phyloP scores from a whole-genome alignment of 768 basidiomycete genomes.

The Dentipellis fragilis region DNA sequence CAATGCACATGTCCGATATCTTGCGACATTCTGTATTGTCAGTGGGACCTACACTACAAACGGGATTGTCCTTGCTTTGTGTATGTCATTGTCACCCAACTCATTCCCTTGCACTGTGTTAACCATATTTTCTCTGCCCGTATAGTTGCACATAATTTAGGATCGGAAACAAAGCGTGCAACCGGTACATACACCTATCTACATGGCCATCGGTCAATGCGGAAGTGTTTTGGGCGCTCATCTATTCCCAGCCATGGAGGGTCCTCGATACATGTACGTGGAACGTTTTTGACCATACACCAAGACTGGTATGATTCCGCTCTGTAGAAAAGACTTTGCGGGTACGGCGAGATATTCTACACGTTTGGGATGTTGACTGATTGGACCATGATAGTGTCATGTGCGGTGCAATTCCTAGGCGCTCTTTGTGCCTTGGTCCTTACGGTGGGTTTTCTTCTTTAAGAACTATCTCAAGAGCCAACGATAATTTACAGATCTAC shows the following conservation, averaged over 20 bases:
- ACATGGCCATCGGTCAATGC: slow-evolving; percentile 74
- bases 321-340: slow-evolving; percentile 46
- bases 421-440: slow-evolving; percentile 42
- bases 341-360: slow-evolving; percentile 22
- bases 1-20: slow-evolving; percentile 60
- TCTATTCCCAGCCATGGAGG: slow-evolving; percentile 53
- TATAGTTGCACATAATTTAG: slow-evolving; percentile 62
- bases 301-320: not conserved
- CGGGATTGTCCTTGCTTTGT: slow-evolving; percentile 70
- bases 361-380: not conserved
- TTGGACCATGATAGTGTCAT: slow-evolving; percentile 25
- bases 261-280: slow-evolving; percentile 55
- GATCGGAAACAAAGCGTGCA: slow-evolving; percentile 70
- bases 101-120: not conserved
- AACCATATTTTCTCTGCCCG: not conserved
- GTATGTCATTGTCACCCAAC: slow-evolving; percentile 27
- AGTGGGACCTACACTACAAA: slow-evolving; percentile 71
- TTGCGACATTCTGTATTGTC: slow-evolving; percentile 69
- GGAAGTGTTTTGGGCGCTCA: slow-evolving; percentile 72
- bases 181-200: slow-evolving; percentile 65
- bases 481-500: slow-evolving; percentile 33
- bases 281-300: too few relatives aligned
- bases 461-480: not conserved
- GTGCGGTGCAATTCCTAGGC: slow-evolving; percentile 42
- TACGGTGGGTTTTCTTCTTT: slow-evolving; percentile 26